These are phyloP conservation scores for Euclidium syriacum DNA, from an alignment of 345 rosid species.

Conservation along the genomic window DNA sequence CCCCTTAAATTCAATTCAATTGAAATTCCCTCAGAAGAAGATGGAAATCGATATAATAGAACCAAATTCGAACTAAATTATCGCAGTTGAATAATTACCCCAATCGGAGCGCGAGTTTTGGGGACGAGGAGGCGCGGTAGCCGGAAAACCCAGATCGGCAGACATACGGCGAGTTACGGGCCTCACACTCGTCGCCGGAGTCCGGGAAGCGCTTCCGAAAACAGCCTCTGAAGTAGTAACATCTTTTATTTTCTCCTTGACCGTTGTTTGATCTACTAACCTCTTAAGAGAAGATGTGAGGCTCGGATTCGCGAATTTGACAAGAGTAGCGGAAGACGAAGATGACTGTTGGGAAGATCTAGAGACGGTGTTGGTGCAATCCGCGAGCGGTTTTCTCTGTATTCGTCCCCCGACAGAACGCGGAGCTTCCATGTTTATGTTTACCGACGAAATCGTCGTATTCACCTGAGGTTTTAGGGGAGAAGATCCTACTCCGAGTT, in stretches of 20 bases:
- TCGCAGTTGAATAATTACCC: slow-evolving; percentile 2
- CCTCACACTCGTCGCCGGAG: background rate
- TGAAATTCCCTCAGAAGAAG: background rate
- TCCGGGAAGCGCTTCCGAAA: background rate
- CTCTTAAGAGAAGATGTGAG: slow-evolving; percentile 32
- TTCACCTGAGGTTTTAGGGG: background rate
- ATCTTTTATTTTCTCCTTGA: slow-evolving; percentile 12
- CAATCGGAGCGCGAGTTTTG: background rate
- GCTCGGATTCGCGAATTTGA: slow-evolving; percentile 30
- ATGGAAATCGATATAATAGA: background rate
- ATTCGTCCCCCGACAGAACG: background rate
- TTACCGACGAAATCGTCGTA: background rate
- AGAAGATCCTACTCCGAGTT: background rate
- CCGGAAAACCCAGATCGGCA: slow-evolving; percentile 12
- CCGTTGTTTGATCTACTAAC: slow-evolving; percentile 21
- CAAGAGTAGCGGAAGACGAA: slow-evolving; percentile 8
- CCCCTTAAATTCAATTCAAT: slow-evolving; percentile 5
- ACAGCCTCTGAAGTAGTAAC: background rate
- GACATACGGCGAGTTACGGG: slow-evolving; percentile 18
- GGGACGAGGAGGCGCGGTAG: slow-evolving; percentile 19
- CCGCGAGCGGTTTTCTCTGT: slow-evolving; percentile 28
- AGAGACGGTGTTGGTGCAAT: slow-evolving; percentile 31
- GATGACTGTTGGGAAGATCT: slow-evolving; percentile 14
- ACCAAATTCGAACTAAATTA: slow-evolving; percentile 1
- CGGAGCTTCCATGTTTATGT: slow-evolving; percentile 16